Percentiles rank a stretch among this genome's conserved stretches.
These are phyloP conservation scores for Talaromyces sp. DNA, from an alignment of 2,329 filamentous ascomycete genomes.

Conservation along the genomic window DNA sequence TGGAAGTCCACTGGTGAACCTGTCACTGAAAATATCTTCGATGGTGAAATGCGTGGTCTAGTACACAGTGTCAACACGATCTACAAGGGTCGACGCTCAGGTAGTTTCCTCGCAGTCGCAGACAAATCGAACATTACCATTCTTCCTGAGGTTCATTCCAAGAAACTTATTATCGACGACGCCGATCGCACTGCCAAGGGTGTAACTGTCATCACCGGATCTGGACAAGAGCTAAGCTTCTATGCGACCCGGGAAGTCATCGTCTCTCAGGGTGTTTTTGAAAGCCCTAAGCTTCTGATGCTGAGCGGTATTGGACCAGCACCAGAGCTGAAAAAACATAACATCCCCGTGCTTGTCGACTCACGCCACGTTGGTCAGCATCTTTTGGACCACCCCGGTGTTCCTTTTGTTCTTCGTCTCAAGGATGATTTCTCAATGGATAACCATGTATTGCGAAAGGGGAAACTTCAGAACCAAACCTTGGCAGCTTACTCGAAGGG, in stretches of 20 bases:
- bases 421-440: slow-evolving; percentile 39
- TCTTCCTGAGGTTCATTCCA: slow-evolving; percentile 43
- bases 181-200: slow-evolving; percentile 34
- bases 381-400: slow-evolving; percentile 41
- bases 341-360: slow-evolving; percentile 18
- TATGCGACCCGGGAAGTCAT: slow-evolving; percentile 38
- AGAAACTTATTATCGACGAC: slow-evolving; percentile 47
- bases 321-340: slow-evolving; percentile 20
- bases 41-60: slow-evolving; percentile 50
- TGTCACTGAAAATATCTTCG: slow-evolving; percentile 50
- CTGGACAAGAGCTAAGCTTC: slow-evolving; percentile 22
- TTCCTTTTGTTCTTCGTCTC: slow-evolving; percentile 36
- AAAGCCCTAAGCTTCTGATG: slow-evolving; percentile 36
- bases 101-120: slow-evolving; percentile 46
- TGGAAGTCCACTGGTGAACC: slow-evolving; percentile 50
- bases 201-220: slow-evolving; percentile 42
- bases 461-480: slow-evolving; percentile 26
- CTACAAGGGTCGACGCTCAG: slow-evolving; percentile 50
- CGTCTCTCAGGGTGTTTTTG: slow-evolving; percentile 38
- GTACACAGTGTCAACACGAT: slow-evolving; percentile 50
- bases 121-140: slow-evolving; percentile 52
- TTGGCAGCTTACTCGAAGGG: slow-evolving; percentile 23
- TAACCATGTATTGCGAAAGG: slow-evolving; percentile 32
- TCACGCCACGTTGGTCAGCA: slow-evolving; percentile 27
- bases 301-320: slow-evolving; percentile 28